Conservation (phyloP, 1,139 yeast genomes). For the Debaryomyces coudertii region DNA sequence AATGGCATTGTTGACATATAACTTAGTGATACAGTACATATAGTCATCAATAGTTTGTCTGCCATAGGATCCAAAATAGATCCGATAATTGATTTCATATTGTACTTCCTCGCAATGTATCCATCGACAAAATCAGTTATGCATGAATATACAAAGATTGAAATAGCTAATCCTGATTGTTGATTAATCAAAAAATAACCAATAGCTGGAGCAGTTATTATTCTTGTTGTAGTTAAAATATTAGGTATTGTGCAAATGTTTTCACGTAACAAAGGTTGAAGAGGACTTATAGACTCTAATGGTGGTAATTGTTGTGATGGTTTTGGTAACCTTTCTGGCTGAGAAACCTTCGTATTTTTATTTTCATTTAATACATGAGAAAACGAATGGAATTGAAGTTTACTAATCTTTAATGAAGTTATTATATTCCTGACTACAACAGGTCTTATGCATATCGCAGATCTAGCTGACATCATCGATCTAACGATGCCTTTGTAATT, state of each 20-base stretch:
- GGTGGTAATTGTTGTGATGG: neutral
- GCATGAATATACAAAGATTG: constrained; percentile 80
- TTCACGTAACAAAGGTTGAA: constrained; percentile 31
- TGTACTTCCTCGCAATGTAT: constrained; percentile 77
- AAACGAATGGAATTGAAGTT: constrained; percentile 1
- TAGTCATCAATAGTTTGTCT: constrained; percentile 87
- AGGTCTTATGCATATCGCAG: neutral
- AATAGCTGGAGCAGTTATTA: constrained; percentile 77
- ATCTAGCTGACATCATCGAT: neutral
- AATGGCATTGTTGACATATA: constrained; percentile 68
- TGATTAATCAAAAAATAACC: constrained; percentile 75
- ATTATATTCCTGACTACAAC: neutral
- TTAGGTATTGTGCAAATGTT: constrained; percentile 84
- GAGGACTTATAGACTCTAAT: constrained; percentile 4
- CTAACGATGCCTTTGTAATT: neutral
- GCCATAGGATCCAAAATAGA: constrained; percentile 95
- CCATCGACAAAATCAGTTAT: constrained; percentile 93
- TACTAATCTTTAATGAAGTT: neutral
- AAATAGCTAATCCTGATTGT: constrained; percentile 64
- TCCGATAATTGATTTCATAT: constrained; percentile 81
- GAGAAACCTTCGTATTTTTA: neutral
- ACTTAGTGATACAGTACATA: constrained; percentile 78
- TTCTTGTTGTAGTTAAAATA: constrained; percentile 75
- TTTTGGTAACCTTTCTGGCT: neutral
- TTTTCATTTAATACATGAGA: neutral